Conservation (phyloP, 345 rosid genomes). For the Carallia pectinifolia region DNA sequence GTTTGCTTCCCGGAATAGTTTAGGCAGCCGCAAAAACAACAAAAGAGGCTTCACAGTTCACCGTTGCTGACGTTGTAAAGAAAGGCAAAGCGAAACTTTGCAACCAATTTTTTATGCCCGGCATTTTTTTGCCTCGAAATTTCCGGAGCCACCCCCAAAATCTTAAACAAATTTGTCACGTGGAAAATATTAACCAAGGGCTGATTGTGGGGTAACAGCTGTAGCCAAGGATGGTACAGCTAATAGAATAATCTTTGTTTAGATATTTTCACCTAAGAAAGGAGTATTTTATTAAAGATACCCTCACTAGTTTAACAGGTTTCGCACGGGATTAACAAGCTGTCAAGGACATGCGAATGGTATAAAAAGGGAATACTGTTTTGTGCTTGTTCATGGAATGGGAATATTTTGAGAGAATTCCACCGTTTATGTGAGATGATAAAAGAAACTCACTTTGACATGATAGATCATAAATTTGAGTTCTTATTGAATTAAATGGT, state of each 20-base stretch:
- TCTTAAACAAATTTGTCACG: background rate
- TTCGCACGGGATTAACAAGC: too few relatives aligned
- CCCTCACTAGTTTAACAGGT: too few relatives aligned
- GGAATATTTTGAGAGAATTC: too few relatives aligned
- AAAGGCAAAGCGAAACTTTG: background rate
- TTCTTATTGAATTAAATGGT: too few relatives aligned
- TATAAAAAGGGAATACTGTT: background rate
- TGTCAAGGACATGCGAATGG: background rate
- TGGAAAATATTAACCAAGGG: background rate
- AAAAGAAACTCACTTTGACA: too few relatives aligned
- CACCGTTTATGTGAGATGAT: too few relatives aligned
- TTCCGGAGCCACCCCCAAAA: slow-evolving; percentile 14
- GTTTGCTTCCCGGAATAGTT: background rate
- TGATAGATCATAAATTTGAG: too few relatives aligned
- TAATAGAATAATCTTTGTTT: background rate
- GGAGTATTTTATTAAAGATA: too few relatives aligned
- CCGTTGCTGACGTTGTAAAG: background rate
- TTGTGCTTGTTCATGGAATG: too few relatives aligned
- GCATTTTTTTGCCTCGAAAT: background rate
- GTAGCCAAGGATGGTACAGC: slow-evolving; percentile 9
- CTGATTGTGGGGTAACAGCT: slow-evolving; percentile 16
- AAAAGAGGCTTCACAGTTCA: too few relatives aligned
- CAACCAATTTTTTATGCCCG: background rate
- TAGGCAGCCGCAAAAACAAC: background rate
- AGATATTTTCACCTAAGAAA: too few relatives aligned